Conservation (phyloP, 108 stramenopile species). For the Aurantiochytrium sp. region DNA sequence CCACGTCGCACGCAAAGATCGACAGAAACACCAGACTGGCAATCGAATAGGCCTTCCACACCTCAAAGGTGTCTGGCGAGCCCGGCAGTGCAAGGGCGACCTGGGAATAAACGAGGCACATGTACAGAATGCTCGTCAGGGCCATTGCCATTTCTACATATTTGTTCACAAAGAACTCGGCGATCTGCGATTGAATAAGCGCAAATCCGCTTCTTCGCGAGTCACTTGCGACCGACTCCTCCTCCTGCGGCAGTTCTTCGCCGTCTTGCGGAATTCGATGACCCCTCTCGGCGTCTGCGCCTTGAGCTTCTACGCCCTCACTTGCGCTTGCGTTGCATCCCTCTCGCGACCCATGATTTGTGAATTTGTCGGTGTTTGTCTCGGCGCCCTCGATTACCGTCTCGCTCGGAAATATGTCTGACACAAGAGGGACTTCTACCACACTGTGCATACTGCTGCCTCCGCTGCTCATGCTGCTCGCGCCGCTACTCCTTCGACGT, state of each 20-base stretch:
- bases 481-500: too few relatives aligned
- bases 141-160: not conserved
- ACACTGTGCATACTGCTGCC: slow-evolving; percentile 2
- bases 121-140: not conserved
- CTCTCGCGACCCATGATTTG: not conserved
- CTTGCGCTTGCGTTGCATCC: not conserved
- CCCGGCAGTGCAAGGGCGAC: not conserved
- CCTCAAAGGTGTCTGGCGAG: not conserved
- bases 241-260: not conserved
- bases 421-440: not conserved
- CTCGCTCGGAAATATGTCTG: not conserved
- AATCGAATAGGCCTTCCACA: not conserved
- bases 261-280: not conserved
- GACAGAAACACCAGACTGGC: not conserved
- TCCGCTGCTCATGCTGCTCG: not conserved
- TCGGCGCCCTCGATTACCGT: not conserved
- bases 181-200: not conserved
- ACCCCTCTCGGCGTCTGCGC: not conserved
- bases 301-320: not conserved
- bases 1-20: not conserved
- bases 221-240: not conserved
- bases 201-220: not conserved
- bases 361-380: not conserved
- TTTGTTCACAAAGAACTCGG: not conserved
- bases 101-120: slow-evolving; percentile 3